Conservation (phyloP, 768 basidiomycete genomes). For the Rhizopogon roseolus region DNA sequence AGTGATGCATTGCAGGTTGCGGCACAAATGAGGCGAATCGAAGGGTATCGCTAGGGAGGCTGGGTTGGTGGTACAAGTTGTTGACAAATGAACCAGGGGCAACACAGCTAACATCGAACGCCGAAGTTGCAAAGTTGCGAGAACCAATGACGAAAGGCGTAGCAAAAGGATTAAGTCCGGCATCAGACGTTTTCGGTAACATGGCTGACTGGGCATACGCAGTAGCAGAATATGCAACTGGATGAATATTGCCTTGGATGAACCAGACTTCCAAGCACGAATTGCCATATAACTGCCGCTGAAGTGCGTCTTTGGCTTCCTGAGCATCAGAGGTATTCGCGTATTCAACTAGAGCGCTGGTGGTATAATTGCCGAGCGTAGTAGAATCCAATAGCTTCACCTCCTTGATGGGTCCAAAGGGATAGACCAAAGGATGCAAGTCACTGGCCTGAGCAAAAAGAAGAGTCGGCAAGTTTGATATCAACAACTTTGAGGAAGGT, state of each 20-base stretch:
- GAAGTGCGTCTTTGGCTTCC: constrained; percentile 60
- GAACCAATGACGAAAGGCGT: constrained; percentile 22
- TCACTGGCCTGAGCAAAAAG: constrained; percentile 66
- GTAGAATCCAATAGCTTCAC: constrained; percentile 43
- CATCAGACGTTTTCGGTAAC: constrained; percentile 12
- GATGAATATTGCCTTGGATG: constrained; percentile 17
- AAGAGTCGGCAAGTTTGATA: constrained; percentile 60
- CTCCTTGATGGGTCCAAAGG: constrained; percentile 65
- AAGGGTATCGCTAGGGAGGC: constrained; percentile 17
- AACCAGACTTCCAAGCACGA: constrained; percentile 35
- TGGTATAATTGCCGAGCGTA: constrained; percentile 33
- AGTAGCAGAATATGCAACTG: constrained; percentile 7
- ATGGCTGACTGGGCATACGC: not conserved
- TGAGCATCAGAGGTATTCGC: constrained; percentile 45
- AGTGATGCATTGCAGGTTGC: constrained; percentile 14
- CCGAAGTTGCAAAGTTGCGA: constrained; percentile 1
- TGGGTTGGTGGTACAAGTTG: constrained; percentile 3
- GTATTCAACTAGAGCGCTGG: constrained; percentile 65
- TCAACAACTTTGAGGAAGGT: constrained; percentile 51
- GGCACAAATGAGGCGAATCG: constrained; percentile 13
- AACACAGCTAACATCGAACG: constrained; percentile 1
- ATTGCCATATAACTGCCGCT: constrained; percentile 58
- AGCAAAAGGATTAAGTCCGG: constrained; percentile 28
- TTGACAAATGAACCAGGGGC: constrained; percentile 2
- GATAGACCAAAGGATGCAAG: constrained; percentile 67